phyloP scores from a whole-genome alignment of 2,329 filamentous ascomycete species.

The Penicillium sumatraense region DNA sequence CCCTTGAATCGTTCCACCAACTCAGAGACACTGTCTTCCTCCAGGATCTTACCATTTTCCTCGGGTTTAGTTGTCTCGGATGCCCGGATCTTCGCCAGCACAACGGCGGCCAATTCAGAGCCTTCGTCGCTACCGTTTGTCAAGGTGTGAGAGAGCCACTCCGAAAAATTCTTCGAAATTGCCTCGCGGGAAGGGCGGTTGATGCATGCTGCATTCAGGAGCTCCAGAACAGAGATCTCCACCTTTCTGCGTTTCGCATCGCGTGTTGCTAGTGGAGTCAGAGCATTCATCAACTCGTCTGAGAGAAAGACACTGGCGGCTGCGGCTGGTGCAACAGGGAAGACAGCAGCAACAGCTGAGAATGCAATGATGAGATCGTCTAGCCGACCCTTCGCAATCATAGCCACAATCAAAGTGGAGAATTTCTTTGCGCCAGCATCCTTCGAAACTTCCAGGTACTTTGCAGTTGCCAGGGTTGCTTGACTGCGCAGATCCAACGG shows the following conservation, averaged over 20 bases:
- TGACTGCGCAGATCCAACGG: conserved; percentile 75
- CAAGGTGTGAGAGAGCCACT: conserved; percentile 86
- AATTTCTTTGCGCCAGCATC: conserved; percentile 73
- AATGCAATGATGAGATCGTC: conserved; percentile 92
- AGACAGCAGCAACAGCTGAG: conserved; percentile 85
- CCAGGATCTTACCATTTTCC: conserved; percentile 38
- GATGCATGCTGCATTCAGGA: conserved; percentile 91
- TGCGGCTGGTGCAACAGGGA: conserved; percentile 79
- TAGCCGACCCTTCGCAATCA: conserved; percentile 74
- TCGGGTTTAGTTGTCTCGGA: conserved; percentile 36
- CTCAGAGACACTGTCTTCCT: conserved; percentile 53
- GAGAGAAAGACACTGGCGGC: conserved; percentile 81
- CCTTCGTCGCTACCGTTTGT: conserved; percentile 67
- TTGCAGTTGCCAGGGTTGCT: conserved; percentile 79
- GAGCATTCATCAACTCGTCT: conserved; percentile 79
- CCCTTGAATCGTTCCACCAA: conserved; percentile 60
- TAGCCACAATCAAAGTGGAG: conserved; percentile 73
- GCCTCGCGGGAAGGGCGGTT: conserved; percentile 80
- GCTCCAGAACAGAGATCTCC: conserved; percentile 82
- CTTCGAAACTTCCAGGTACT: conserved; percentile 78
- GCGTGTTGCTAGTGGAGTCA: conserved; percentile 76
- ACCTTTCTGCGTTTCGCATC: conserved; percentile 85
- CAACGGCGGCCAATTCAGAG: conserved; percentile 66
- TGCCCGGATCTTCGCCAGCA: conserved; percentile 67
- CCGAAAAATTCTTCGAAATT: conserved; percentile 79